These are phyloP conservation scores for Pichia sp. DNA, from an alignment of 1,139 yeast species.

Conservation along the genomic window DNA sequence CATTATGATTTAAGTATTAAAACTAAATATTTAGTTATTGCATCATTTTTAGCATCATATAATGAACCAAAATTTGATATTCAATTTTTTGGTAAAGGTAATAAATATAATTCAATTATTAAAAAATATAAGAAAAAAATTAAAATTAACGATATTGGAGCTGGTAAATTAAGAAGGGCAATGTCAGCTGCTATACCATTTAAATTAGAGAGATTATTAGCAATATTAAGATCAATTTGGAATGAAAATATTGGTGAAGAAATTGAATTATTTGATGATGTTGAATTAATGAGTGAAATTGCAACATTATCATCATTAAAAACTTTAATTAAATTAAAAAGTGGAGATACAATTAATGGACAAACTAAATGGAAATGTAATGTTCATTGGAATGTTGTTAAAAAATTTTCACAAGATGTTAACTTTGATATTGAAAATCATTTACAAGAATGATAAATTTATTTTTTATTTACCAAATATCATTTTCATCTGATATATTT, in stretches of 20 bases:
- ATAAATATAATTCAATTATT: constrained; percentile 18
- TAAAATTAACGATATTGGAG: constrained; percentile 17
- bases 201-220: constrained; percentile 46
- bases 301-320: constrained; percentile 48
- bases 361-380: constrained; percentile 50
- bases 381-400: constrained; percentile 41
- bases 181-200: constrained; percentile 41
- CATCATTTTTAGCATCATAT: constrained; percentile 47
- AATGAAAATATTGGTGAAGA: constrained; percentile 21
- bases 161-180: constrained; percentile 38
- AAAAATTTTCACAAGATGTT: constrained; percentile 39
- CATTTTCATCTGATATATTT: constrained; percentile 21
- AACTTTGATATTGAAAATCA: constrained; percentile 43
- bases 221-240: constrained; percentile 46
- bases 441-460: constrained; percentile 26
- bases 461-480: constrained; percentile 22
- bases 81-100: constrained; percentile 26
- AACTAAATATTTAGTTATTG: constrained; percentile 46
- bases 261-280: constrained; percentile 36
- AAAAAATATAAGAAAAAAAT: constrained; percentile 29
- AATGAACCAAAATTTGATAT: constrained; percentile 42
- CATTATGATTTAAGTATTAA: constrained; percentile 39
- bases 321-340: constrained; percentile 33
- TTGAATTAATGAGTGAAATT: constrained; percentile 44
- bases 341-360: constrained; percentile 45